These are phyloP conservation scores for Pythium insidiosum DNA, from an alignment of 352 stramenopile species.

Conservation along the genomic window DNA sequence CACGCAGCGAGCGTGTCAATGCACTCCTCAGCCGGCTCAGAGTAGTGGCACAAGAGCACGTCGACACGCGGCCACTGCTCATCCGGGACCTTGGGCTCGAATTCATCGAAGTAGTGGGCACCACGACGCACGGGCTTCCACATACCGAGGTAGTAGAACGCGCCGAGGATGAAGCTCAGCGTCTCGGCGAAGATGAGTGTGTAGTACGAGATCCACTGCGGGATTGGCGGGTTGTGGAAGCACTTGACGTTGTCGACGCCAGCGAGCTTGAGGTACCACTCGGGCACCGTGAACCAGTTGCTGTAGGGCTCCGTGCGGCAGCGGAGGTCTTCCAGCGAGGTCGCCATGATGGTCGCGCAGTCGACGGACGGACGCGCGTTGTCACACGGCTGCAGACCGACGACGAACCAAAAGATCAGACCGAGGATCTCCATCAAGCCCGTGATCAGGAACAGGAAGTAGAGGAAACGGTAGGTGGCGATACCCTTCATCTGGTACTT, in stretches of 20 bases:
- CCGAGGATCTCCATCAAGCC: slow-evolving; percentile 66
- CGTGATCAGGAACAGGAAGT: slow-evolving; percentile 75
- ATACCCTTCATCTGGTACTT: slow-evolving; percentile 90
- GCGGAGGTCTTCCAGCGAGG: slow-evolving; percentile 39
- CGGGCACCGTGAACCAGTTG: slow-evolving; percentile 29
- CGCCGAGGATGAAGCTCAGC: slow-evolving; percentile 25
- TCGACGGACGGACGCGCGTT: slow-evolving; percentile 28
- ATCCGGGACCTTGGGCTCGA: slow-evolving; percentile 32
- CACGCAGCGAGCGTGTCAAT: slow-evolving; percentile 41
- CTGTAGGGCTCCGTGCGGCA: slow-evolving; percentile 47
- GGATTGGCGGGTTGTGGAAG: slow-evolving; percentile 30
- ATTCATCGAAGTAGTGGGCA: slow-evolving; percentile 41
- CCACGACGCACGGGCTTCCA: slow-evolving; percentile 39
- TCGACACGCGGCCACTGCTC: slow-evolving; percentile 39
- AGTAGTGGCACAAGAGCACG: slow-evolving; percentile 45
- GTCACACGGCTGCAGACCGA: slow-evolving; percentile 72
- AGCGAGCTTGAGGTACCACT: slow-evolving; percentile 31
- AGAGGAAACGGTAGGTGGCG: slow-evolving; percentile 68
- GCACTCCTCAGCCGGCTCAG: slow-evolving; percentile 35
- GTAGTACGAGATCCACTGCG: slow-evolving; percentile 36
- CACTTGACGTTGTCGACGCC: slow-evolving; percentile 51
- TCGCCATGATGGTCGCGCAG: slow-evolving; percentile 53
- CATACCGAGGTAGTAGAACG: slow-evolving; percentile 41
- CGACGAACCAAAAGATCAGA: slow-evolving; percentile 82
- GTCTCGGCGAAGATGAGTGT: slow-evolving; percentile 23